phyloP scores from a whole-genome alignment of 352 stramenopile species.

The Globisporangium canariense region DNA sequence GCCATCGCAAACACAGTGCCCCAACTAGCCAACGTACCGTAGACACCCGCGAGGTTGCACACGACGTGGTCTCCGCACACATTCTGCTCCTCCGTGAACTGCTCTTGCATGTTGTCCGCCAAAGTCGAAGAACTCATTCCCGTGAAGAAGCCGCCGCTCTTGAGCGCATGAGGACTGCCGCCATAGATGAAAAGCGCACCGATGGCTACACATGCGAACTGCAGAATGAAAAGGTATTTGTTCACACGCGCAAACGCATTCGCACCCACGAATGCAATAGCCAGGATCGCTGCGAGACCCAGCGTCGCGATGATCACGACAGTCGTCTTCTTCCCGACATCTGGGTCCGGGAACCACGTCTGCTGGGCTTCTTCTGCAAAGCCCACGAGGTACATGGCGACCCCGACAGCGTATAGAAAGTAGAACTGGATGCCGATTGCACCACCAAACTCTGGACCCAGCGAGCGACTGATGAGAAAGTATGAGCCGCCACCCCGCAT shows the following conservation, averaged over 20 bases:
- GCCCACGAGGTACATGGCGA: constrained; percentile 77
- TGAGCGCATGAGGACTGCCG: constrained; percentile 28
- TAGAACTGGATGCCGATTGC: constrained; percentile 91
- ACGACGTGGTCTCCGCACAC: constrained; percentile 32
- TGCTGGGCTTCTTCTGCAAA: constrained; percentile 71
- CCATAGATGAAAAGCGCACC: constrained; percentile 50
- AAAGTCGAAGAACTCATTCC: constrained; percentile 42
- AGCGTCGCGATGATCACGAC: constrained; percentile 53
- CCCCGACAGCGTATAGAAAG: constrained; percentile 65
- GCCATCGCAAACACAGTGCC: too few species aligned
- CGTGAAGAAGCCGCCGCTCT: constrained; percentile 48
- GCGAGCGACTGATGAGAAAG: constrained; percentile 58
- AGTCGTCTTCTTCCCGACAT: constrained; percentile 32
- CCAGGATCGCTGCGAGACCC: constrained; percentile 36
- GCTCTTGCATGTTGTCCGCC: constrained; percentile 38
- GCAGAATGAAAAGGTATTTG: constrained; percentile 65
- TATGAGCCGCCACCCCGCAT: constrained; percentile 72
- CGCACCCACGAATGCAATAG: constrained; percentile 63
- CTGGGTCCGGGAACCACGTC: constrained; percentile 41
- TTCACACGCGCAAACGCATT: constrained; percentile 75
- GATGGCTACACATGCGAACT: constrained; percentile 59
- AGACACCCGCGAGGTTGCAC: constrained; percentile 46
- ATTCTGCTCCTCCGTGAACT: constrained; percentile 34
- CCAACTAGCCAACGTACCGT: constrained; percentile 25
- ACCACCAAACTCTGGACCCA: constrained; percentile 86